A percentile compares a stretch with the other conserved stretches of the same genome.
Evolutionary conservation across 768 basidiomycete genomes (phyloP).

Genomic region (Tylopilus intermedius): DNA sequence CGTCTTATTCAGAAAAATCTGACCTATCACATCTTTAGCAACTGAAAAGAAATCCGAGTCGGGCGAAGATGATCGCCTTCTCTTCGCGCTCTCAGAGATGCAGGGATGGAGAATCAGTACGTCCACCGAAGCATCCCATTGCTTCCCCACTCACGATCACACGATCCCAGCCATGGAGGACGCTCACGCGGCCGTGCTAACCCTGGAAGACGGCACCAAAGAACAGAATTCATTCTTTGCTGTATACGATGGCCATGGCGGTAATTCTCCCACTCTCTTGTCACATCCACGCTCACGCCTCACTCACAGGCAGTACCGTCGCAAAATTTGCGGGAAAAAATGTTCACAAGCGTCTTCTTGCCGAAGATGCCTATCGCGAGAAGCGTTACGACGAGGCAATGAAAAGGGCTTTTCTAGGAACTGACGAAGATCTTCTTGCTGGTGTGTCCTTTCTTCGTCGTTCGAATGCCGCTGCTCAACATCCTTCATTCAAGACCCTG

Average conservation of each 20-base stretch:
- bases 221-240: constrained; percentile 81
- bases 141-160: not conserved
- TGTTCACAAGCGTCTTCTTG: constrained; percentile 69
- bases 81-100: constrained; percentile 89
- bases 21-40: constrained; percentile 38
- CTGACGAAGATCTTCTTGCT: constrained; percentile 88
- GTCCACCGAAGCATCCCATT: constrained; percentile 32
- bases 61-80: constrained; percentile 64
- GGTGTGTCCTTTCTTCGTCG: constrained; percentile 42
- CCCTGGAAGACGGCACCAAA: constrained; percentile 50
- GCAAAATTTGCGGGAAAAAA: constrained; percentile 83
- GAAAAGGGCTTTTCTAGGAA: constrained; percentile 86
- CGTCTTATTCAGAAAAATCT: constrained; percentile 1
- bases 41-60: constrained; percentile 76
- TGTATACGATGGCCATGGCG: constrained; percentile 98
- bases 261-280: constrained; percentile 38
- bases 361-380: constrained; percentile 68
- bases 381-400: constrained; percentile 71
- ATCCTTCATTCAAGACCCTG: constrained; percentile 54
- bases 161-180: constrained; percentile 87
- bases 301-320: constrained; percentile 64
- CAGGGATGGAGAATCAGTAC: constrained; percentile 98
- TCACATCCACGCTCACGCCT: not conserved
- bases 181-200: constrained; percentile 73
- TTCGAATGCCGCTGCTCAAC: constrained; percentile 1